Evolutionary conservation across 192 early-diverging fungal species (phyloP).

Genomic region (Borealophlyctis nickersoniae): DNA sequence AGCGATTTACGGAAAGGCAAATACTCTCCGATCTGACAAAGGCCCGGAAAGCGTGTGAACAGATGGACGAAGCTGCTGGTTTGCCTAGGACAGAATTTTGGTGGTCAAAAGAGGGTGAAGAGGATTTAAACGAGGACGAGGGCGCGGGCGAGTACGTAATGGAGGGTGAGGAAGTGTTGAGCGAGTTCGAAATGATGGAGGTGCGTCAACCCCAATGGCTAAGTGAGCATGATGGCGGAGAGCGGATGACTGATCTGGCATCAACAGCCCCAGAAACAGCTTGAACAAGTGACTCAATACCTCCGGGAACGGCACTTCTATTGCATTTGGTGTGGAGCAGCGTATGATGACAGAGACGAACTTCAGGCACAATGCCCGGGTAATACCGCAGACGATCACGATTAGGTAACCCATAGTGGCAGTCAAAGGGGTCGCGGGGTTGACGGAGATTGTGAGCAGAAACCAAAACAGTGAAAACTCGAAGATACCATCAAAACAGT

Average conservation of each 20-base stretch:
- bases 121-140: slow-evolving; percentile 4
- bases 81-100: slow-evolving; percentile 25
- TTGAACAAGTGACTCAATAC: slow-evolving; percentile 45
- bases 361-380: slow-evolving; percentile 60
- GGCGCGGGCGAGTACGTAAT: slow-evolving; percentile 10
- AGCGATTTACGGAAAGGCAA: slow-evolving; percentile 5
- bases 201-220: too few relatives aligned
- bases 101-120: slow-evolving; percentile 25
- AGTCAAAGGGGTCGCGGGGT: too few relatives aligned
- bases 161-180: slow-evolving; percentile 4
- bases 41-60: slow-evolving; percentile 23
- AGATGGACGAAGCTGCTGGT: slow-evolving; percentile 20
- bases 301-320: slow-evolving; percentile 55
- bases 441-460: too few relatives aligned
- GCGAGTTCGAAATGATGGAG: slow-evolving; percentile 5
- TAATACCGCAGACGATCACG: slow-evolving; percentile 57
- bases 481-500: too few relatives aligned
- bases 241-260: too few relatives aligned
- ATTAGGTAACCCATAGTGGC: too few relatives aligned
- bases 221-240: too few relatives aligned
- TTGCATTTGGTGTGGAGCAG: slow-evolving; percentile 67
- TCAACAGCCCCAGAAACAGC: slow-evolving; percentile 48
- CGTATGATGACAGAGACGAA: slow-evolving; percentile 52
- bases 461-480: too few relatives aligned
- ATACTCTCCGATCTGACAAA: slow-evolving; percentile 9